A percentile compares a stretch with the other conserved stretches of the same genome.
phyloP scores from a whole-genome alignment of 495 filamentous ascomycete species.

The Aspergillus diversus region DNA sequence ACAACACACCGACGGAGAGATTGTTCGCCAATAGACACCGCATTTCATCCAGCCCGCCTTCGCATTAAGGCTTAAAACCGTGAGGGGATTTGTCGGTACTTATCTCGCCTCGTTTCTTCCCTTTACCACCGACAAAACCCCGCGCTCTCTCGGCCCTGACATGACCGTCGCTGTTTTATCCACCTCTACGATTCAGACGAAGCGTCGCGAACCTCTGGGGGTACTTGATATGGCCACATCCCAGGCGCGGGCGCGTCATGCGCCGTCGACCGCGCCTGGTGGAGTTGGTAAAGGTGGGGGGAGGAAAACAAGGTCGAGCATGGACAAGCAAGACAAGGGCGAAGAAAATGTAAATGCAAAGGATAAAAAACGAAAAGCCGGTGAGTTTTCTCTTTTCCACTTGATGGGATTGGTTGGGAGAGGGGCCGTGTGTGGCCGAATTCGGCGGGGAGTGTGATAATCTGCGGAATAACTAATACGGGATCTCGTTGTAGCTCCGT shows the following conservation, averaged over 20 bases:
- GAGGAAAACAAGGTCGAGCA: slow-evolving; percentile 44
- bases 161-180: slow-evolving; percentile 53
- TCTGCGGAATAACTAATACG: not conserved
- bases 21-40: not conserved
- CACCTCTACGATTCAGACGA: slow-evolving; percentile 43
- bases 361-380: slow-evolving; percentile 47
- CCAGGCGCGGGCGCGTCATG: slow-evolving; percentile 48
- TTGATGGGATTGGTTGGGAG: not conserved
- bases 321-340: slow-evolving; percentile 41
- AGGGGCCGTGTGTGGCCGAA: slow-evolving; percentile 14
- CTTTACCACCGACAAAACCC: not conserved
- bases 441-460: not conserved
- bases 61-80: not conserved
- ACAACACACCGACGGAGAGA: not conserved
- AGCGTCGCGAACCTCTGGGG: slow-evolving; percentile 49
- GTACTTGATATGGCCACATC: slow-evolving; percentile 49
- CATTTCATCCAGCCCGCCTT: not conserved
- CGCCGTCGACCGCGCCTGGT: slow-evolving; percentile 33
- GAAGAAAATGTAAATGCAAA: slow-evolving; percentile 31
- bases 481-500: slow-evolving; percentile 34
- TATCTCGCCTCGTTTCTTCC: not conserved
- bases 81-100: too few relatives aligned
- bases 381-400: slow-evolving; percentile 37
- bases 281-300: slow-evolving; percentile 31
- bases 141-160: slow-evolving; percentile 35